Conservation (phyloP, 176 grass and related monocot genomes). For the Paspalum notatum region DNA sequence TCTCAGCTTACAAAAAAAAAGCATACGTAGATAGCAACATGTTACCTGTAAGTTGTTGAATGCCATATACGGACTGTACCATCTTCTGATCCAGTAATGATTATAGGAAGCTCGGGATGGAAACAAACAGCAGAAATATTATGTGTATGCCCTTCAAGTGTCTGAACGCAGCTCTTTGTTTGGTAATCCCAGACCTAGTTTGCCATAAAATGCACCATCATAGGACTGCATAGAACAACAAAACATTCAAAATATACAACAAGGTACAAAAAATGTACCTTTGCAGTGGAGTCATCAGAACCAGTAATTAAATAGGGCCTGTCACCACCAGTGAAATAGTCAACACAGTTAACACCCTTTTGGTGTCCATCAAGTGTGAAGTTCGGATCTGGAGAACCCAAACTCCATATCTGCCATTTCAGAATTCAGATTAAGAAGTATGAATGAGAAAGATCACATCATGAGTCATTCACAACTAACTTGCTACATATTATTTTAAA, state of each 20-base stretch:
- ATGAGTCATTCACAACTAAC: conserved; percentile 33
- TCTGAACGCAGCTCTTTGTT: conserved; percentile 98
- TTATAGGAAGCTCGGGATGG: conserved; percentile 98
- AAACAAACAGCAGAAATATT: conserved; percentile 99
- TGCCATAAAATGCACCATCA: conserved; percentile 31
- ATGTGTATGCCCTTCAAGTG: conserved; percentile 97
- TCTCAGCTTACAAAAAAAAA: neutral
- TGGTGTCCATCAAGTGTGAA: conserved; percentile 96
- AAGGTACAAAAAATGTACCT: conserved; percentile 56
- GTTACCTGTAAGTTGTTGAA: conserved; percentile 89
- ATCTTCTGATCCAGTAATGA: conserved; percentile 97
- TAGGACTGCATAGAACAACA: conserved; percentile 27
- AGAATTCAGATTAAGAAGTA: conserved; percentile 26
- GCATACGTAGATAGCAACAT: conserved; percentile 31
- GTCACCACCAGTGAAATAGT: conserved; percentile 98
- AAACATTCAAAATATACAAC: conserved; percentile 26
- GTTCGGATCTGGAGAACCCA: conserved; percentile 98
- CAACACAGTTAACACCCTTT: conserved; percentile 98
- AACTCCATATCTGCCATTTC: conserved; percentile 91
- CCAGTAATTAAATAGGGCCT: conserved; percentile 98
- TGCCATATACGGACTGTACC: conserved; percentile 98
- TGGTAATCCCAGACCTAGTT: conserved; percentile 99
- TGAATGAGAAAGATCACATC: conserved; percentile 21
- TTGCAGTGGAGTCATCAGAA: conserved; percentile 98
- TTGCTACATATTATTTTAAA: neutral